Conservation (phyloP, 345 rosid genomes). For the Sonneratia caseolaris region DNA sequence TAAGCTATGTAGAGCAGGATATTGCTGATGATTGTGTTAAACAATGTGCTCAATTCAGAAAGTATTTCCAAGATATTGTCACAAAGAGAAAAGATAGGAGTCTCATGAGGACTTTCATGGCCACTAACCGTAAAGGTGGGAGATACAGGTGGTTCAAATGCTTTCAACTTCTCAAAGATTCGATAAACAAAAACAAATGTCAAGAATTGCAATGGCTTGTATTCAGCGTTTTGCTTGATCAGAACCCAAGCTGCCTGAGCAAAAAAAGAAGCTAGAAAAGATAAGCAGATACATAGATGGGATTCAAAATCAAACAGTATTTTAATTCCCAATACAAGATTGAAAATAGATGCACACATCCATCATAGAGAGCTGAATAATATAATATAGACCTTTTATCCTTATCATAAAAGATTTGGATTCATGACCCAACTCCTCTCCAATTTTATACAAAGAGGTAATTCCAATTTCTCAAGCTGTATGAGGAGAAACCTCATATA, state of each 20-base stretch:
- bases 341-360: background rate
- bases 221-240: slow-evolving; percentile 62
- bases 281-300: background rate
- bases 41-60: background rate
- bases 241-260: slow-evolving; percentile 81
- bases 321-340: background rate
- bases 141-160: slow-evolving; percentile 62
- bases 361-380: background rate
- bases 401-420: too few species aligned
- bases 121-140: slow-evolving; percentile 62
- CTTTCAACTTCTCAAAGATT: slow-evolving; percentile 80
- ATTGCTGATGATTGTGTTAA: background rate
- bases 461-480: background rate
- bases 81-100: background rate
- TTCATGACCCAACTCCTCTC: too few species aligned
- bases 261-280: slow-evolving; percentile 8
- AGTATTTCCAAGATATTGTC: background rate
- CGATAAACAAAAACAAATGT: slow-evolving; percentile 86
- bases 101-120: background rate
- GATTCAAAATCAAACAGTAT: background rate
- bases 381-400: too few species aligned
- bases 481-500: background rate
- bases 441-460: background rate
- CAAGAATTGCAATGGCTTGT: slow-evolving; percentile 91
- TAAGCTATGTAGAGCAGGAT: background rate